Base-by-base conservation (phyloP, 352 stramenopile species). In the Halophytophthora polymorphica region DNA sequence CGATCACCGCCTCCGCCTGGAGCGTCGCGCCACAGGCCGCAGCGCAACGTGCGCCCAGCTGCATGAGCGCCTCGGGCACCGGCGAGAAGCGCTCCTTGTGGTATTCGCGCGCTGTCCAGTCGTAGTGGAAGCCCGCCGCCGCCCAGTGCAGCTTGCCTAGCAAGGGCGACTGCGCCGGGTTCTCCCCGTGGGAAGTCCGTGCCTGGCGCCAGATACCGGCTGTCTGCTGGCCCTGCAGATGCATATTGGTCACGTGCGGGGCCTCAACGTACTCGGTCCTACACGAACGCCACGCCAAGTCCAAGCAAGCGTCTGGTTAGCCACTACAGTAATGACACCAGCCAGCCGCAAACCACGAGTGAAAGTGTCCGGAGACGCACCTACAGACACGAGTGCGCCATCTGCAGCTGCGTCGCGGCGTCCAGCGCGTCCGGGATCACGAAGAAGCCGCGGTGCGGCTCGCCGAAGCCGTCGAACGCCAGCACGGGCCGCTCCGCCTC, bases 211-310 rank as follows among this genome's bases (percentile, higher is more conserved):
- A 93, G 39, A 93, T 74, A 0, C 61, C 37, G 2, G 54, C 19
- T 1, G 83, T 61, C 44, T 84, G 66, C 40, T 80, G 63, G 50
- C 71, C 58, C 52, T 88, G 80, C 34, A 76, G 53, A 28, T 88
- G 80, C 73, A 93, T 79, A 53, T 90, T 93, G 41, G 83, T 93
- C 41, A 86, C 61, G 50, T 90, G 78, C 38, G 83, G 83, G 33
- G 68, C 59, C 56, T 93, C 80, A 3, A 65, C 48, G 47, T 86
- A 91, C 58, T 91, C 76, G 28, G 59, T 83, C 48, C 81, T 88
- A 46, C 19, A 58, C n/a, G n/a, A n/a, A n/a, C n/a, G 18, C 36
- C 3, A 61, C 15, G 10, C 17, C 36, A 47, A 44, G 13, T 29
- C 37, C 53, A 33, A 39, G 28, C 35, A 50, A 44, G 22, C 15